These are phyloP conservation scores for Periglandula ipomoeae DNA, from an alignment of 2,329 filamentous ascomycete genomes.

Conservation along the genomic window DNA sequence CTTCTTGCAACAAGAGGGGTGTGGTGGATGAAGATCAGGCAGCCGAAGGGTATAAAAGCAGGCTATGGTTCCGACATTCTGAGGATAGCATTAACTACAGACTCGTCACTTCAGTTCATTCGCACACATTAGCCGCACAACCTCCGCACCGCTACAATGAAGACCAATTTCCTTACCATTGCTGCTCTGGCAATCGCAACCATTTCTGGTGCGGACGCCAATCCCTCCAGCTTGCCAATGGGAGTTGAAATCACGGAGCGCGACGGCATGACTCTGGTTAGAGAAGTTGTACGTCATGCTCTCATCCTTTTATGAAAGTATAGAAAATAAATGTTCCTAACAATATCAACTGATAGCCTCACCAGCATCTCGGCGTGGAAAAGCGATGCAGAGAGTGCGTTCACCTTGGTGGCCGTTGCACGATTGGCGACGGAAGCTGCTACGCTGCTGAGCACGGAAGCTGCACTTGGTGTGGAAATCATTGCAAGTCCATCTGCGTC, in stretches of 20 bases:
- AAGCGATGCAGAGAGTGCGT: conserved; percentile 3
- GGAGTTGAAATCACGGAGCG: conserved; percentile 9
- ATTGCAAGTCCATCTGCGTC: conserved; percentile 4
- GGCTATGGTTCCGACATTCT: no score
- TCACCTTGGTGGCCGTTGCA: conserved; percentile 1
- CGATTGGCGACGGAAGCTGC: conserved; percentile 2
- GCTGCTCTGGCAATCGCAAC: not conserved
- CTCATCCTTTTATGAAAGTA: not conserved
- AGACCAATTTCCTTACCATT: not conserved
- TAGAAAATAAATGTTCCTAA: not conserved
- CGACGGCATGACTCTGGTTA: conserved; percentile 7
- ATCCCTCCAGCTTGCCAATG: conserved; percentile 7
- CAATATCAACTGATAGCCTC: not conserved
- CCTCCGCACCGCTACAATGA: not conserved
- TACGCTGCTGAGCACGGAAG: not conserved
- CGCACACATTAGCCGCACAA: no score
- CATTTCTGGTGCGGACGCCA: conserved; percentile 5
- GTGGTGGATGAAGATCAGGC: no score
- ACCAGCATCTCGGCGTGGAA: not conserved
- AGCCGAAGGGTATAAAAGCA: no score
- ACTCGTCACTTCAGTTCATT: no score
- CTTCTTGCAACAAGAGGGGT: no score
- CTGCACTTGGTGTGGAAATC: conserved; percentile 4
- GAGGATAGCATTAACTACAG: no score
- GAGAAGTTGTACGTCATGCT: conserved; percentile 8